Base-by-base conservation (phyloP, 116 monocot genomes). In the Posidonia oceanica region DNA sequence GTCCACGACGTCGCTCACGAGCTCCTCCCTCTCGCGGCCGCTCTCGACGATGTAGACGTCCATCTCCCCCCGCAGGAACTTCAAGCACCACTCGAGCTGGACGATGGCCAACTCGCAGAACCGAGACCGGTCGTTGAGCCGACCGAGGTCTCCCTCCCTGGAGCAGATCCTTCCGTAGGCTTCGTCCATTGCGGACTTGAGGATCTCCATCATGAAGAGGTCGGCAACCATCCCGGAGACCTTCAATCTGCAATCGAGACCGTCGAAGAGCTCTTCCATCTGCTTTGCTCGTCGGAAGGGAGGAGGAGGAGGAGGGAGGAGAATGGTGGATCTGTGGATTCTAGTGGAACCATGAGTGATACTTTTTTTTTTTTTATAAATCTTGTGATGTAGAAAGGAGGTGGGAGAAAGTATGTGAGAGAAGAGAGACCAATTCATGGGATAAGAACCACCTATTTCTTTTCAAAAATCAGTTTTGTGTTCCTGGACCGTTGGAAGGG, bases 71-170 rank as follows among this genome's bases (percentile, higher is more conserved):
- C 80, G 78, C 78, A 89, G 22, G 54, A 75, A 82, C 72, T 78
- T 80, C 48, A 93, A 64, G 69, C 88, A 82, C 86, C 88, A 93
- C 16, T 93, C 86, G 2, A 93, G 75, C 82, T 84, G 86, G 77
- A 89, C 72, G 72, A 82, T 79, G 3, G 93, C 86, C 7, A 93
- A 73, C 79, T 86, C 82, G 40, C 83, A 84, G 75, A 93, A 93
- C 52, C 86, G 75, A 11, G 86, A 80, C 76, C 82, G 80, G 69
- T 87, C 80, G 65, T 84, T 80, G 72, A 93, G 79, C 60, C 88
- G 74, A 36, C 80, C 84, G 63, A 93, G 40, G 61, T 76, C 77
- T 1, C 82, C 88, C 37, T 84, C 84, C 54, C 74, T 79, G 17
- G 81, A 1, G 68, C 81, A 75, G 70, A 76, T 86, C 70, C 81